A percentile compares a stretch with the other conserved stretches of the same genome.
These are phyloP conservation scores for Saksenaea vasiformis DNA, from an alignment of 371 early-diverging fungal species.

Conservation along the genomic window DNA sequence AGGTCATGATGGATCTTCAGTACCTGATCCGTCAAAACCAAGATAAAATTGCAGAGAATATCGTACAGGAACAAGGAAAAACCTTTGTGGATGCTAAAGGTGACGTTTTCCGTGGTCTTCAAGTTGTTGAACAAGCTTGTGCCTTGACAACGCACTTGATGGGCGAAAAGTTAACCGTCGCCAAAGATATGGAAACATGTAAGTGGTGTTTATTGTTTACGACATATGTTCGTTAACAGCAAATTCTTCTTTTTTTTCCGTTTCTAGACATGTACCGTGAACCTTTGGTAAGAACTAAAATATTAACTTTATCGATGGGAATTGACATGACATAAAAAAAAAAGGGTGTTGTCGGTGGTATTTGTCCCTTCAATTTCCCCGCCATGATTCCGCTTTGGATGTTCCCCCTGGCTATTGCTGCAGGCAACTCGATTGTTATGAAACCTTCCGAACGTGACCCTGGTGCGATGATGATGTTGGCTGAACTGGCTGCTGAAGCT, in stretches of 20 bases:
- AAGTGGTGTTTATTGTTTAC: slow-evolving; percentile 15
- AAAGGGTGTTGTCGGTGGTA: slow-evolving; percentile 91
- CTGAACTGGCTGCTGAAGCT: slow-evolving; percentile 87
- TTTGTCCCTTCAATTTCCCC: slow-evolving; percentile 97
- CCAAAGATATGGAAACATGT: slow-evolving; percentile 95
- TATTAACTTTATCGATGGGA: not conserved
- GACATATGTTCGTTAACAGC: not conserved
- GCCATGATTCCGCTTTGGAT: slow-evolving; percentile 97
- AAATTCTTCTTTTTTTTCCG: not conserved
- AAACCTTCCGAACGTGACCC: slow-evolving; percentile 97
- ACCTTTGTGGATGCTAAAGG: slow-evolving; percentile 93
- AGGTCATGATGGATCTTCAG: slow-evolving; percentile 93
- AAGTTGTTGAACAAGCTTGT: slow-evolving; percentile 92
- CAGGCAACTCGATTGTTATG: slow-evolving; percentile 87
- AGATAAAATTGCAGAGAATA: slow-evolving; percentile 84
- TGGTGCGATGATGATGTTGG: slow-evolving; percentile 93
- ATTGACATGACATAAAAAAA: not conserved
- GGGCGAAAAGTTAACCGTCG: slow-evolving; percentile 86
- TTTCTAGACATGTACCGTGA: slow-evolving; percentile 81
- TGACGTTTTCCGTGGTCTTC: slow-evolving; percentile 87
- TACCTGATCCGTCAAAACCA: slow-evolving; percentile 81
- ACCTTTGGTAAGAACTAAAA: slow-evolving; percentile 60
- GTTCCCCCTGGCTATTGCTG: slow-evolving; percentile 93
- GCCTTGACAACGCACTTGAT: slow-evolving; percentile 76
- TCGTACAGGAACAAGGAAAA: slow-evolving; percentile 94